phyloP scores from a whole-genome alignment of 805 yeast species.

The Wickerhamomyces tratensis region DNA sequence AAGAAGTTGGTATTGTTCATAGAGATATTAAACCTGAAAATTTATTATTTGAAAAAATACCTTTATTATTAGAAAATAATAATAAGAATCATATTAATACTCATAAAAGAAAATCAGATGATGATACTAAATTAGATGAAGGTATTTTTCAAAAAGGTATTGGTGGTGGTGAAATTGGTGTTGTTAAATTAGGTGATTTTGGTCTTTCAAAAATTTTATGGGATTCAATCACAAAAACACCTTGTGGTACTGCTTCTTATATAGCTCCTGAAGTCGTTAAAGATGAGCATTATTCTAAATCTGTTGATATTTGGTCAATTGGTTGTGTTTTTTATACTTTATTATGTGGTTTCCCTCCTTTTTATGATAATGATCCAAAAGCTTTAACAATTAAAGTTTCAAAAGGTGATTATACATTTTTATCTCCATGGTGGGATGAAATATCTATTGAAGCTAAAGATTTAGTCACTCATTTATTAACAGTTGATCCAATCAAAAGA shows the following conservation, averaged over 20 bases:
- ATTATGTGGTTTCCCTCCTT: slow-evolving; percentile 96
- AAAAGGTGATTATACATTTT: slow-evolving; percentile 60
- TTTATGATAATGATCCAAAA: slow-evolving; percentile 75
- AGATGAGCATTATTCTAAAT: slow-evolving; percentile 85
- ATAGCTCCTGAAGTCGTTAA: slow-evolving; percentile 97
- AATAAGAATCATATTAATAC: slow-evolving; percentile 9
- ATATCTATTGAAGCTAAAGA: slow-evolving; percentile 83
- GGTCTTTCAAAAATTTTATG: slow-evolving; percentile 88
- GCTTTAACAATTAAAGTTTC: slow-evolving; percentile 58
- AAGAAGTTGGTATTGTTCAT: slow-evolving; percentile 69
- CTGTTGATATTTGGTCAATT: slow-evolving; percentile 98
- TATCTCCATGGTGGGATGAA: slow-evolving; percentile 88
- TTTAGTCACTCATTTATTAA: slow-evolving; percentile 67
- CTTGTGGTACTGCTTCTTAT: slow-evolving; percentile 98
- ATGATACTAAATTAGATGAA: slow-evolving; percentile 69
- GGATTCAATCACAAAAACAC: slow-evolving; percentile 79
- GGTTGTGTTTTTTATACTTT: slow-evolving; percentile 94
- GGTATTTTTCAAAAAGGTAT: slow-evolving; percentile 71
- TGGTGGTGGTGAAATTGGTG: slow-evolving; percentile 92
- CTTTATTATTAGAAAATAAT: slow-evolving; percentile 29
- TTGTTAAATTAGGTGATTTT: slow-evolving; percentile 88
- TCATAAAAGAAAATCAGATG: slow-evolving; percentile 53
- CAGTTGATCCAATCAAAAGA: slow-evolving; percentile 72
- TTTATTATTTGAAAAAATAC: slow-evolving; percentile 54
- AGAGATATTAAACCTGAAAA: slow-evolving; percentile 82